phyloP scores from a whole-genome alignment of 2,329 filamentous ascomycete genomes.

The Talaromyces sp. region DNA sequence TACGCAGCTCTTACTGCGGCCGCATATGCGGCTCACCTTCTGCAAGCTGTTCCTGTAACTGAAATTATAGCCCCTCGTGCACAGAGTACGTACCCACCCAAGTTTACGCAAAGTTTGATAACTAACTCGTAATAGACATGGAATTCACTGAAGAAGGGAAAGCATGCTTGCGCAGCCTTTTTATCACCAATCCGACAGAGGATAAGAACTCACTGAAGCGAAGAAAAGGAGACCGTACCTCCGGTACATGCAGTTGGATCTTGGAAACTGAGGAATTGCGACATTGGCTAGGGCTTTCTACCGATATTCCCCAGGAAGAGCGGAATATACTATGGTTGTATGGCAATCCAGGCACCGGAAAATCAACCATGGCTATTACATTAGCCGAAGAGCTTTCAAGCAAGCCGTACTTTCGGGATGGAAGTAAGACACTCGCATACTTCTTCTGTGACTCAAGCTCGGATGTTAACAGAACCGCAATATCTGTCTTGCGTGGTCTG shows the following conservation, averaged over 20 bases:
- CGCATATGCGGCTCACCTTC: conserved; percentile 3
- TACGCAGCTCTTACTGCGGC: conserved; percentile 22
- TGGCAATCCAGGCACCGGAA: conserved; percentile 4
- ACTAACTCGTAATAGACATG: not conserved
- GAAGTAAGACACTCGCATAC: not conserved
- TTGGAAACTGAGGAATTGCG: not conserved
- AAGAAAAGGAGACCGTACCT: conserved; percentile 4
- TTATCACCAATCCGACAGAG: conserved; percentile 7
- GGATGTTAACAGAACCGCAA: not conserved
- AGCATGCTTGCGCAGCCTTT: not conserved
- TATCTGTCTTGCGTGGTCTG: not conserved
- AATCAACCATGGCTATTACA: conserved; percentile 12
- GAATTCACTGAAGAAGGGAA: not conserved
- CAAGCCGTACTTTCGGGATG: not conserved
- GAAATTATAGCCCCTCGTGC: not conserved
- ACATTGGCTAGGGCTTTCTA: not conserved
- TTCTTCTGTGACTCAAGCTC: conserved; percentile 5
- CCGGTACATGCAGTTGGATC: conserved; percentile 8
- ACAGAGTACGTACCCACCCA: not conserved
- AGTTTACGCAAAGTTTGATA: not conserved
- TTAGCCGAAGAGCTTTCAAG: conserved; percentile 6
- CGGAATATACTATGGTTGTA: not conserved
- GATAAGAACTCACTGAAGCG: conserved; percentile 21
- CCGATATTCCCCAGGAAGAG: not conserved
- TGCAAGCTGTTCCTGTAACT: not conserved